Base-by-base conservation (phyloP, 2,329 filamentous ascomycete genomes). In the Coleophoma eucalyptorum region DNA sequence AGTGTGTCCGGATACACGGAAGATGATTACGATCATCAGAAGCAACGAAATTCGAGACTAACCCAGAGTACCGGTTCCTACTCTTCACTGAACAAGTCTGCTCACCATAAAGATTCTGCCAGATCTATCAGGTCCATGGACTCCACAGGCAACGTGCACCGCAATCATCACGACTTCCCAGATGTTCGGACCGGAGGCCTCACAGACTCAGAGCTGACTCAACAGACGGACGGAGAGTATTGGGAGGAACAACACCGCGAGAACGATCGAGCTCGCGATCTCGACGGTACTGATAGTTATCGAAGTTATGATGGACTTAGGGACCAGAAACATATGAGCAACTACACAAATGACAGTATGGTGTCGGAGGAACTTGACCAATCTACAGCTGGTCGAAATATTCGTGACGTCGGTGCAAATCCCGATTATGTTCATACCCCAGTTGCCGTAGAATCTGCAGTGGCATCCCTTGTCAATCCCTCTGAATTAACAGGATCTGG, bases 1-100 rank as follows among this genome's bases (percentile, higher is more conserved):
- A 97, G 92, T 61, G 89, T 96, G 15, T 93, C 90, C 11, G 94
- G 92, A 55, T 93, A 91, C 62, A 86, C 83, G 4, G 84, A 91
- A 61, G 82, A 83, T 43, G 83, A 83, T 48, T 84, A 76, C 60
- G 79, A 84, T 54, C 71, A 73, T 26, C 76, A 77, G 33, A 70
- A 71, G 31, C 80, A 79, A 60, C 80, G 80, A 45, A 78, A 85
- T 52, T 81, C 83, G 1, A 70, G 75, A 51, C 70, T 79, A 32
- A 77, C 77, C 42, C 76, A 66, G n/a, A 72, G 70, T 53, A 66
- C 72, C 18, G 79, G 77, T n/a, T 81, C 78, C 1, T 72, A 84
- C 26, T 84, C 85, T 1, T 87, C 87, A 1, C 75, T 81, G 1
- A 80, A 78, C 31, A 84, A 80, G 59, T 79, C 82, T 15, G 69